Evolutionary conservation across 306 rosid species (phyloP), one percentile per base, ranked within the genome.

Genomic region (Fagus crenata): DNA sequence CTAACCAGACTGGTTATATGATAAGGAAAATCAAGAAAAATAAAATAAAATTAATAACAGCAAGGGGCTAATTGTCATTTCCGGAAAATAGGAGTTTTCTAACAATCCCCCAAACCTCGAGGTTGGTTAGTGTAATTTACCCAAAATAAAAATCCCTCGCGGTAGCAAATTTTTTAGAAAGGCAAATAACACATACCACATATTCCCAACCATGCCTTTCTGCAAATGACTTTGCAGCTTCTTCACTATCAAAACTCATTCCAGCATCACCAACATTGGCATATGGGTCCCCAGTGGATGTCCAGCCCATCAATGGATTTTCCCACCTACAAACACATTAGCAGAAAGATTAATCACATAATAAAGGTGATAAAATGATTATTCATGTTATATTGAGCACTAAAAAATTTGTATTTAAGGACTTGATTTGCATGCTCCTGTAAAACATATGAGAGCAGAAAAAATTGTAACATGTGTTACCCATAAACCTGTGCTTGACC

Each of bases 261-360:
- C 83, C 97, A 36, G 99, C 76, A 71, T 92, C 99, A 69, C 99
- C 99, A 68, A 95, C 99, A 71, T 95, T 84, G 56, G 99, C 77
- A 42, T 92, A 95, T 43, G 99, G 98, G 78, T 95, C 98, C 46
- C 98, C 98, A 55, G 98, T 93, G 59, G 98, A 93, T n/a, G 98
- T 93, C 99, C 99, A 95, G 51, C 99, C 99, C 99, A 95, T 95
- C 82, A 95, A 79, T 73, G 99, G 99, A 81, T 95, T 95, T 78
- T 95, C 99, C 99, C 99, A 95, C 91, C 98, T 92, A 76, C 58
- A 71, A 83, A 85, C 73, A 55, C 31, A 84, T 79, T 68, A 61
- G 71, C 71, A 77, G 58, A 14, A 73, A 69, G 43, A 78, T 54
- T 67, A 42, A 81, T 40, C n/a, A 53, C 74, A 42, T 18, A 14